Percentiles rank a stretch among this genome's conserved stretches.
phyloP scores from a whole-genome alignment of 805 yeast genomes.

The Sugiyamaella floridensis region DNA sequence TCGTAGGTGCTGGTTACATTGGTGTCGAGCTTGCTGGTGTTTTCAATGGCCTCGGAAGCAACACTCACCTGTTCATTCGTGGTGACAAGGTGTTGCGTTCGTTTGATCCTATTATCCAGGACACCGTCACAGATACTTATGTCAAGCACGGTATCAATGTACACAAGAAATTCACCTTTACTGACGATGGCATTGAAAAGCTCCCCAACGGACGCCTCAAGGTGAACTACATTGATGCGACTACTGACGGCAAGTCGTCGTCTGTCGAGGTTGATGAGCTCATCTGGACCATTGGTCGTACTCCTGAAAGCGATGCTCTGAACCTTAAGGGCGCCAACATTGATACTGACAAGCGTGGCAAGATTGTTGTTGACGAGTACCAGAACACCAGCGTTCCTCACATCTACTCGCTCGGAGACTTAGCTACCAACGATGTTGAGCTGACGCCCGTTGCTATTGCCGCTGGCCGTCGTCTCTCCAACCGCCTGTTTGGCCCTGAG shows the following conservation, averaged over 20 bases:
- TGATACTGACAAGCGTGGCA: conserved; percentile 48
- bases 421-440: conserved; percentile 76
- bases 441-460: conserved; percentile 98
- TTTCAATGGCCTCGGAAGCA: conserved; percentile 79
- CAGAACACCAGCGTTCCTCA: conserved; percentile 70
- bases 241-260: conserved; percentile 32
- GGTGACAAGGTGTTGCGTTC: conserved; percentile 85
- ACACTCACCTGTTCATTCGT: conserved; percentile 82
- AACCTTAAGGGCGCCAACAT: conserved; percentile 75
- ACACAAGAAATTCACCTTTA: conserved; percentile 56
- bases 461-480: conserved; percentile 89
- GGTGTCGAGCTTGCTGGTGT: conserved; percentile 95
- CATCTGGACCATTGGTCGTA: conserved; percentile 94
- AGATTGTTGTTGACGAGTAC: conserved; percentile 76
- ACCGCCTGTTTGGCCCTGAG: conserved; percentile 82
- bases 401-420: conserved; percentile 88
- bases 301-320: conserved; percentile 55
- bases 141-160: conserved; percentile 74
- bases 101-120: conserved; percentile 77
- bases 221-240: conserved; percentile 36
- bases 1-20: conserved; percentile 97
- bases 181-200: conserved; percentile 34
- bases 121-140: conserved; percentile 73
- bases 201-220: conserved; percentile 42
- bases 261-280: conserved; percentile 65